Evolutionary conservation across 2,329 filamentous ascomycete genomes (phyloP), one percentile per base, ranked within the genome.

Genomic region (Plectosphaerella plurivora): DNA sequence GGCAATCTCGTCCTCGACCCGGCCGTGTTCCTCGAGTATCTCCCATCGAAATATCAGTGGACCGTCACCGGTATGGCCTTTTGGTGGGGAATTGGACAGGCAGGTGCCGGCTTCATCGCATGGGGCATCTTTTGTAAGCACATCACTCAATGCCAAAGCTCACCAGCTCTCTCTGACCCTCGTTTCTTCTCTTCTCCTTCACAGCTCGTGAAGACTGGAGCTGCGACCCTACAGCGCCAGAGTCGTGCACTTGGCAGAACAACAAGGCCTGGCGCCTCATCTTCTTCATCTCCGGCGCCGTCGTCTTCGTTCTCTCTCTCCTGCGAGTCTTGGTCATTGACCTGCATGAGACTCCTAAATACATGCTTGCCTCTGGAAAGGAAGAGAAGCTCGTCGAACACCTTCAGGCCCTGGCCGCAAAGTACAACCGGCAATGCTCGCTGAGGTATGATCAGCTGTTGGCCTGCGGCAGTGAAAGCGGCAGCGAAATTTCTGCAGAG

Each of bases 1-100:
- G 85, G 84, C 2, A 88, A 87, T 60, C 65, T 87, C 18, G 79
- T 87, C 1, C 68, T 87, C 2, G 83, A 87, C 57, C 85, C 83
- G 4, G 73, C 73, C 3, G 70, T 76, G 33, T 74, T 76, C 50
- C 65, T 77, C 25, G 74, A 76, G 55, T 75, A 71, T 51, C 62
- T 75, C 6, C 73, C 74, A 0, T 63, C 76, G 16, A 73, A 77
- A 50, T 74, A 83, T 59, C 83, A 87, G 62, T 88, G 83, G 82
- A 72, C 87, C 18, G 61, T 87, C 20, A 85, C 82, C 1, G 69
- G 82, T 20, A 73, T 86, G 66, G 82, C 83, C 3, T 48, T 47
- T 73, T 85, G 74, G 74, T 3, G 74, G 73, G 73, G 73, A 1
- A 49, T 78, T 11, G 75, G 75, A 3, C 72, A 76, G 59, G 66